Evolutionary conservation across 441 rosid species (phyloP), one percentile per base, ranked within the genome.

Genomic region (Jatropha multifida): DNA sequence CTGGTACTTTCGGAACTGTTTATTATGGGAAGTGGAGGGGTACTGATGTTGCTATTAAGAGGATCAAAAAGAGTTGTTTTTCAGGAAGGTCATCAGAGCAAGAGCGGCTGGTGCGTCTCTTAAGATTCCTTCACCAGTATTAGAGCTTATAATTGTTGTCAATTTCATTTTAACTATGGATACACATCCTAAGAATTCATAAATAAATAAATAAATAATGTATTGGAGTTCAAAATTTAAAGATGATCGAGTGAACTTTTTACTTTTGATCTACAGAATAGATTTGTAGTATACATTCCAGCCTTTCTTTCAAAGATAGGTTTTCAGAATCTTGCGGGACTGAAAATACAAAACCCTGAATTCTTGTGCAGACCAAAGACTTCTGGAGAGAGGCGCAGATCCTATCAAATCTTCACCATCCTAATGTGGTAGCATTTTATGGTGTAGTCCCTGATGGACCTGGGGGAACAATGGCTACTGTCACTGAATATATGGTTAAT

Each of bases 391-490:
- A 96, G 80, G 99, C 99, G 81, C 88, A 86, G 48, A 95, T 90
- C 83, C 90, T 95, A 44, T 90, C 98, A 51, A 85, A 88, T 76
- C 93, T 95, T 77, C 99, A 93, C 86, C 97, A 93, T 81, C 99
- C 99, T 55, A 95, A 95, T 38, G 99, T 95, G 54, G 87, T 93
- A 48, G 97, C 98, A 64, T 93, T 93, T 79, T 95, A 95, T 38
- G 99, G 99, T 44, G 97, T 96, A 55, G 99, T 96, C 67, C 95
- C 90, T 71, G 97, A 96, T 80, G 99, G 99, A 54, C 98, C 99
- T 42, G 98, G 91, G 38, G 97, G 94, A 62, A 94, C 98, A 75
- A 82, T 94, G 83, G 97, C 97, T 56, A 96, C 99, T 2, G 97
- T 96, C 73, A 85, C 98, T 26, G 98, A 96, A 76, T 96, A 82